A percentile compares a stretch with the other conserved stretches of the same genome.
Evolutionary conservation across 2,329 filamentous ascomycete species (phyloP).

Genomic region (Thelonectria blattea): DNA sequence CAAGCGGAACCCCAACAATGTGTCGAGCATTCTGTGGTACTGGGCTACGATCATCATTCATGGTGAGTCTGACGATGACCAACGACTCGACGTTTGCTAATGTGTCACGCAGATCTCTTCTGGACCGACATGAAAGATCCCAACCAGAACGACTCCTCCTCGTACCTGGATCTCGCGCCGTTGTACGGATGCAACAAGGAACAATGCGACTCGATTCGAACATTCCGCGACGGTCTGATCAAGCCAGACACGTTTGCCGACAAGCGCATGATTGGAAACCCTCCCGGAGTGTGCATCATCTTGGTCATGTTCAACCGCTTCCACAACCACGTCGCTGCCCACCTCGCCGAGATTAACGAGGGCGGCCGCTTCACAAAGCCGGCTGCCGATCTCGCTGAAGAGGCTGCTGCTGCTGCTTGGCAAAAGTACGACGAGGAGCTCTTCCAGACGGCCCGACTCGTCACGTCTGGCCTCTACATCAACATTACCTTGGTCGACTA

Average conservation of each 20-base stretch:
- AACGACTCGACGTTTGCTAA: not conserved
- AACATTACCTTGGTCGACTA: slow-evolving; percentile 82
- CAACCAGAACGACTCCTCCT: slow-evolving; percentile 69
- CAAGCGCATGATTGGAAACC: slow-evolving; percentile 71
- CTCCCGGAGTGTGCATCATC: slow-evolving; percentile 73
- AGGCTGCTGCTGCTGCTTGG: slow-evolving; percentile 60
- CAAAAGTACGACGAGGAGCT: slow-evolving; percentile 77
- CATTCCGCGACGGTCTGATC: slow-evolving; percentile 72
- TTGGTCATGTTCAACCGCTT: slow-evolving; percentile 83
- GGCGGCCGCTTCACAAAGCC: slow-evolving; percentile 77
- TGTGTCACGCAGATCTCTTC: slow-evolving; percentile 67
- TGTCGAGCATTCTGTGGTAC: slow-evolving; percentile 75
- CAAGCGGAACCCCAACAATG: slow-evolving; percentile 70
- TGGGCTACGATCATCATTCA: slow-evolving; percentile 78
- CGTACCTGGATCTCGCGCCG: slow-evolving; percentile 74
- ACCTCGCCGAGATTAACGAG: slow-evolving; percentile 87
- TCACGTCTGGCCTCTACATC: slow-evolving; percentile 77
- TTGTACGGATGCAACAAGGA: slow-evolving; percentile 73
- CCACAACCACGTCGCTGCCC: slow-evolving; percentile 84
- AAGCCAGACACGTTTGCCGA: slow-evolving; percentile 78
- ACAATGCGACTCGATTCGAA: slow-evolving; percentile 70
- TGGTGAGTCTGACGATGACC: slow-evolving; percentile 48
- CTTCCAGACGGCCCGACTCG: slow-evolving; percentile 79
- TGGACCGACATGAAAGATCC: slow-evolving; percentile 69
- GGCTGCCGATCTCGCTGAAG: slow-evolving; percentile 51